Percentiles rank a stretch among this genome's conserved stretches.
phyloP scores from a whole-genome alignment of 805 yeast genomes.

The Peterozyma toletana region DNA sequence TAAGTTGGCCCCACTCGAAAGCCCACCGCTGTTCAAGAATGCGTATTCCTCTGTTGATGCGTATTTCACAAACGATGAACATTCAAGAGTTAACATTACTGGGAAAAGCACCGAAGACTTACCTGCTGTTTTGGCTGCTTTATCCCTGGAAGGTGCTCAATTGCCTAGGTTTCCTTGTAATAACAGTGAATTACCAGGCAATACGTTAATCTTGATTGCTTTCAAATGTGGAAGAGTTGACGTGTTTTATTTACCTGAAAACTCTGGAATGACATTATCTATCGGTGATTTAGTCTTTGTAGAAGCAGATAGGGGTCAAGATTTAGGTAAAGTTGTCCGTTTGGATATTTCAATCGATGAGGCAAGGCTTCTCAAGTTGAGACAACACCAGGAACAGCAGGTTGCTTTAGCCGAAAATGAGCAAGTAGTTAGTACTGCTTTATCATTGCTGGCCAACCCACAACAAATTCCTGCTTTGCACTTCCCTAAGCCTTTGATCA shows the following conservation, averaged over 20 bases:
- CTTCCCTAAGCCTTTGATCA: constrained; percentile 61
- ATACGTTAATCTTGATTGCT: constrained; percentile 51
- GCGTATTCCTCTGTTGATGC: constrained; percentile 9
- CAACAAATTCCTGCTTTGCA: constrained; percentile 40
- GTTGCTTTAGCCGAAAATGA: constrained; percentile 42
- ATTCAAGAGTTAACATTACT: constrained; percentile 10
- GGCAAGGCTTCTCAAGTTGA: constrained; percentile 58
- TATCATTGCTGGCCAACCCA: constrained; percentile 1
- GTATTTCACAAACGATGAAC: constrained; percentile 9
- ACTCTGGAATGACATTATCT: constrained; percentile 26
- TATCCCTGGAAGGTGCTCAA: constrained; percentile 27
- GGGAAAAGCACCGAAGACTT: constrained; percentile 8
- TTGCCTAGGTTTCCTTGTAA: constrained; percentile 27
- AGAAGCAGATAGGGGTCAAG: constrained; percentile 79
- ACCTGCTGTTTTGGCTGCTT: constrained; percentile 6
- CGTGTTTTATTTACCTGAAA: constrained; percentile 56
- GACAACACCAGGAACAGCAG: constrained; percentile 67
- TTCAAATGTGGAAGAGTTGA: constrained; percentile 79
- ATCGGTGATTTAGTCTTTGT: constrained; percentile 70
- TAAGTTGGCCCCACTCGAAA: neutral
- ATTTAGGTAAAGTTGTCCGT: constrained; percentile 60
- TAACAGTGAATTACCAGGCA: constrained; percentile 20
- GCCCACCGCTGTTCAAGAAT: neutral
- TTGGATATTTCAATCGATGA: constrained; percentile 55
- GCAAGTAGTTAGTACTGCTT: constrained; percentile 16